A percentile compares a stretch with the other conserved stretches of the same genome.
phyloP scores from a whole-genome alignment of 257 asterid genomes.

The Solanum sejunctum region DNA sequence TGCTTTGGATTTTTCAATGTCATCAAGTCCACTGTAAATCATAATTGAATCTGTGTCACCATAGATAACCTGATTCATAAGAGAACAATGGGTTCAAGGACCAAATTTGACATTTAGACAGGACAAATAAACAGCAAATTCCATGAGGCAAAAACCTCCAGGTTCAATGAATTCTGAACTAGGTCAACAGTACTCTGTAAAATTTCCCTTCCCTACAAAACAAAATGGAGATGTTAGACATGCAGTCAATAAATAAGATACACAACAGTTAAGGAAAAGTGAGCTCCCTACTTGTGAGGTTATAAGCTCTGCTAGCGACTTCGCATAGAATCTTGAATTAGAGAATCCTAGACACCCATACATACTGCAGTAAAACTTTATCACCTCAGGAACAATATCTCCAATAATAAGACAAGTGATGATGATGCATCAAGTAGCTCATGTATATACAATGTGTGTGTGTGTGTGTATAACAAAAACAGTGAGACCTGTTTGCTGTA shows the following conservation, averaged over 20 bases:
- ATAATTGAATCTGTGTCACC: conserved; percentile 99
- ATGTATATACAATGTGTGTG: background rate
- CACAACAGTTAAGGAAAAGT: background rate
- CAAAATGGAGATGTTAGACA: conserved; percentile 10
- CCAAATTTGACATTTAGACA: background rate
- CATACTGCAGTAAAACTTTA: conserved; percentile 44
- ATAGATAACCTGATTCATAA: conserved; percentile 66
- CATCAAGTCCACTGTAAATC: conserved; percentile 94
- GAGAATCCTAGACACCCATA: conserved; percentile 97
- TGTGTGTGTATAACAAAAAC: background rate
- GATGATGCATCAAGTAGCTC: conserved; percentile 6
- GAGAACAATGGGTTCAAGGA: conserved; percentile 4
- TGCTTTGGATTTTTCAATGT: conserved; percentile 64
- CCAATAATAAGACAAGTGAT: background rate
- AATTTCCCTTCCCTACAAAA: conserved; percentile 87
- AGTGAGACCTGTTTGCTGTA: conserved; percentile 85
- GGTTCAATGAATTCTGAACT: conserved; percentile 66
- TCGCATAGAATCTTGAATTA: conserved; percentile 94
- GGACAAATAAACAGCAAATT: background rate
- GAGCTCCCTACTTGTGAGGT: conserved; percentile 61
- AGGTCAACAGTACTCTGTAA: conserved; percentile 91
- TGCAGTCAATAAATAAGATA: background rate
- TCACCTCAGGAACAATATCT: conserved; percentile 7
- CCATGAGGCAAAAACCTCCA: conserved; percentile 47
- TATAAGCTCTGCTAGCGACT: conserved; percentile 90